Evolutionary conservation across 495 filamentous ascomycete genomes (phyloP), one percentile per base, ranked within the genome.

Genomic region (Penicillium daleae): DNA sequence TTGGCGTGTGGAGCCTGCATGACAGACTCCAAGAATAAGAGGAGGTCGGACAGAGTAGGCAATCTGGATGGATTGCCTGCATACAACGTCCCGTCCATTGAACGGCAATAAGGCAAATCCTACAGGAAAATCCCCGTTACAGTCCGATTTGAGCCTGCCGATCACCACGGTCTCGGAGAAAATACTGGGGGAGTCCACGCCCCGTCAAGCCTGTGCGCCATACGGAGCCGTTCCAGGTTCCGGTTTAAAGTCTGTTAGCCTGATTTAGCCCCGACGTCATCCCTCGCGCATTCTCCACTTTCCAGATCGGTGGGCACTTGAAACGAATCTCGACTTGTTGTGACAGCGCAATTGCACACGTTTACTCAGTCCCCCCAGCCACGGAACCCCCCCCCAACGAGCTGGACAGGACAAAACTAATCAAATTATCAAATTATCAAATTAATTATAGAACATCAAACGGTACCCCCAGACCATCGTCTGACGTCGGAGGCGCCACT

Each of bases 401-500:
- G n/a, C n/a, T n/a, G n/a, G n/a, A n/a, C n/a, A n/a, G n/a, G n/a
- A n/a, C n/a, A n/a, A n/a, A n/a, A n/a, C n/a, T n/a, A n/a, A n/a
- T n/a, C n/a, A n/a, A n/a, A n/a, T n/a, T n/a, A n/a, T 24, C 7
- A 17, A 44, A 44, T 22, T 4, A 26, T n/a, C 15, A 49, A 27
- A 27, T n/a, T 17, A 50, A 21, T n/a, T n/a, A n/a, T 29, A 29
- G n/a, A 22, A 22, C 9, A 24, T 7, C 42, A 2, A 4, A 7
- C 6, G 15, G 40, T 37, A 54, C 44, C 7, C n/a, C 15, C 46
- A 15, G 46, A 50, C 24, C 13, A 1, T 39, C 60, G 44, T 64
- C 71, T 74, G 71, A 74, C 71, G 71, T 74, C 71, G 67, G 69
- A 71, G 71, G 71, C 71, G 66, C 65, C 39, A 9, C 29, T 32